Evolutionary conservation across 2,329 filamentous ascomycete genomes (phyloP), one percentile per base, ranked within the genome.

Genomic region (Paracoccidioides lutzii): DNA sequence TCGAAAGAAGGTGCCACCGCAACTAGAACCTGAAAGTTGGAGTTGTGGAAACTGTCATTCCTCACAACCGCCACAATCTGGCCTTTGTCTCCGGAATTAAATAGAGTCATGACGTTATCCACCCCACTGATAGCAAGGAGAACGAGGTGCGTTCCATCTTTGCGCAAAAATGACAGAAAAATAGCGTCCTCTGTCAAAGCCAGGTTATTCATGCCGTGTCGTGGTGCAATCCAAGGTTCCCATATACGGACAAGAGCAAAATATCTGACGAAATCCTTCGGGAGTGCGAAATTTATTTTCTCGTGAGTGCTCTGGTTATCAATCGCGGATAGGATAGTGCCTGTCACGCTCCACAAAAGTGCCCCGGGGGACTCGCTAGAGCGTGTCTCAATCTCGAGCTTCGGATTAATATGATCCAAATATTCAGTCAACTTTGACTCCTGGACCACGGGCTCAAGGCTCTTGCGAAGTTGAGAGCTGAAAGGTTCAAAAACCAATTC

Each of bases 141-240:
- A 1, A 90, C 87, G 5, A 96, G 71, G 67, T 89, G 85, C 28
- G 82, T 78, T 0, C 91, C 90, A 60, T 85, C 76, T 0, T 75
- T 69, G 30, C 82, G 84, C 28, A 95, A 73, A 62, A 96, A 95
- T 0, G 88, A 87, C 57, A 84, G 83, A 15, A 95, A 67, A 2
- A 96, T 71, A 1, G 83, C 88, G 64, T 94, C 87, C 62, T 90
- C 87, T 58, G 89, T 85, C 4, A 90, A 74, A 4, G 74, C 72
- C 56, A 95, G 86, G 0, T 73, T 73, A 3, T 74, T 70, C 59
- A 80, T 82, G 10, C 90, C 90, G 67, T 96, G 90, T 42, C 89
- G 78, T n/a, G 91, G 91, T 6, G 86, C 88, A 9, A 95, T 74
- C 91, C 91, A 97, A 1, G 90, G 85, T 38, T 79, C 80, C 82